phyloP scores from a whole-genome alignment of 805 yeast genomes.

The Monosporozyma aerobia region DNA sequence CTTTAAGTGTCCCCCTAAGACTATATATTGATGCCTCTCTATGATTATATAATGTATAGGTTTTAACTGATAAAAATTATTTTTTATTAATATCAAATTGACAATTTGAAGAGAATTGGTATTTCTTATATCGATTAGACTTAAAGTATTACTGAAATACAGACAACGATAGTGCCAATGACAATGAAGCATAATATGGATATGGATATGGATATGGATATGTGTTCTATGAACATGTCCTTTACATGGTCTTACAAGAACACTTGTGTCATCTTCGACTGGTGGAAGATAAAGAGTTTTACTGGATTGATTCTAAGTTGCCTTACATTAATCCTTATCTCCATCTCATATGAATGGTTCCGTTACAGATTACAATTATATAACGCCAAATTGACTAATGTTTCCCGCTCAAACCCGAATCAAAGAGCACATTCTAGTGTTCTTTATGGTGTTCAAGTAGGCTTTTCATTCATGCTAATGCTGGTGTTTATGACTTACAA shows the following conservation, averaged over 20 bases:
- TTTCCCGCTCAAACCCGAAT: neutral
- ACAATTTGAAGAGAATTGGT: too few relatives aligned
- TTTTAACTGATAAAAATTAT: constrained; percentile 13
- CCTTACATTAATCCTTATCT: neutral
- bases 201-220: constrained; percentile 3
- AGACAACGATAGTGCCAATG: neutral
- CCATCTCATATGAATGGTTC: constrained; percentile 1
- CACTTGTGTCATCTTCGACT: constrained; percentile 60
- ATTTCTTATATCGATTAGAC: too few relatives aligned
- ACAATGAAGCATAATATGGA: neutral
- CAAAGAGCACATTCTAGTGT: constrained; percentile 26
- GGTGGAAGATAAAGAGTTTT: constrained; percentile 68
- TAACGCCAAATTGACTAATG: neutral
- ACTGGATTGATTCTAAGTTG: constrained; percentile 45
- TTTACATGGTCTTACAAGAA: constrained; percentile 73
- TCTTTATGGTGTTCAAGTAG: constrained; percentile 56
- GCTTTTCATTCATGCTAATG: constrained; percentile 66
- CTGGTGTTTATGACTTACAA: constrained; percentile 80
- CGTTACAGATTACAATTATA: neutral
- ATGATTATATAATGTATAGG: constrained; percentile 8
- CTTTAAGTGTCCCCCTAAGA: neutral
- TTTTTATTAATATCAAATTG: constrained; percentile 1
- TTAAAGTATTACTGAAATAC: too few relatives aligned
- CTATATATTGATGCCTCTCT: constrained; percentile 6
- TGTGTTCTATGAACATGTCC: constrained; percentile 57